Conservation (phyloP, 2,329 filamentous ascomycete genomes). For the Shiraia bambusicola region DNA sequence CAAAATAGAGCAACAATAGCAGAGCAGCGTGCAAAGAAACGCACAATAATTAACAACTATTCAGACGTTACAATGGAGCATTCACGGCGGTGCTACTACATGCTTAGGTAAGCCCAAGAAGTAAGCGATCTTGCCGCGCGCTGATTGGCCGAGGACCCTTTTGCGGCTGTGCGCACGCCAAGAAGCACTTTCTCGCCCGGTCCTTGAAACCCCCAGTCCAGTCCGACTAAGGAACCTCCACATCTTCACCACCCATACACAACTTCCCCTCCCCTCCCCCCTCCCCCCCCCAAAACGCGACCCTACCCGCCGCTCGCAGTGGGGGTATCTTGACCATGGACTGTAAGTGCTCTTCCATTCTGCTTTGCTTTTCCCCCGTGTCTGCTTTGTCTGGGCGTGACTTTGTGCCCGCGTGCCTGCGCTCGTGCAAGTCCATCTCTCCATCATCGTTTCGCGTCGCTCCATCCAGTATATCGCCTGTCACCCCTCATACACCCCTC, state of each 20-base stretch:
- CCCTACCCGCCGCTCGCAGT: conserved; percentile 25
- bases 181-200: conserved; percentile 1
- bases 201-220: conserved; percentile 14
- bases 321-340: conserved; percentile 59
- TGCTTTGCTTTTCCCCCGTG: conserved; percentile 27
- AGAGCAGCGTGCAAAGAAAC: no score
- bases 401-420: conserved; percentile 18
- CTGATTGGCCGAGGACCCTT: conserved; percentile 25
- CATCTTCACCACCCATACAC: conserved; percentile 32
- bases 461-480: conserved; percentile 30
- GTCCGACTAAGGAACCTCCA: conserved; percentile 22
- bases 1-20: neutral
- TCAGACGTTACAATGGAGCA: conserved; percentile 21
- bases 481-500: conserved; percentile 13
- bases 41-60: conserved; percentile 1
- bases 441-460: conserved; percentile 37
- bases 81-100: conserved; percentile 12
- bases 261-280: no score
- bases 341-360: conserved; percentile 54
- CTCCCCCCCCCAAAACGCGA: conserved; percentile 34
- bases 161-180: conserved; percentile 8
- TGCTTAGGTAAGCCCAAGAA: no score
- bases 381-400: conserved; percentile 17
- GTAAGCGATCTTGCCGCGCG: conserved; percentile 15
- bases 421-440: conserved; percentile 37